Percentiles rank a stretch among this genome's conserved stretches.
Evolutionary conservation across 306 rosid species (phyloP).

Genomic region (Quercus agrifolia): DNA sequence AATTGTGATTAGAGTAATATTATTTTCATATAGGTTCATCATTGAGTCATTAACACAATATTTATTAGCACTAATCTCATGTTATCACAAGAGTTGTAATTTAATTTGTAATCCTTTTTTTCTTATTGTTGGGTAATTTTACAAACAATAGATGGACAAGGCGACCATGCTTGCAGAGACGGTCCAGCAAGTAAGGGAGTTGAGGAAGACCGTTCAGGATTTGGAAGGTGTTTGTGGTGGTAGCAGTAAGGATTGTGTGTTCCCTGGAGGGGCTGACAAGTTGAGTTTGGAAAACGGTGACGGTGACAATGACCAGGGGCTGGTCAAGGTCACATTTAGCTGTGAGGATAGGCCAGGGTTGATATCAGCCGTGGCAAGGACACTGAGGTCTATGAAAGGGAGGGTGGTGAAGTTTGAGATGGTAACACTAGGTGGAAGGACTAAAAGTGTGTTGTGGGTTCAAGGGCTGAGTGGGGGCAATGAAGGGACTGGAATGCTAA

Average conservation of each 20-base stretch:
- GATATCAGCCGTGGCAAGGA: conserved; percentile 37
- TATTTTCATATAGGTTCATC: too few species aligned
- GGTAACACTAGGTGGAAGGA: conserved; percentile 59
- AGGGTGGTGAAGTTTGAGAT: conserved; percentile 60
- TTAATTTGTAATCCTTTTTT: too few species aligned
- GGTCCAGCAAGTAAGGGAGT: conserved; percentile 49
- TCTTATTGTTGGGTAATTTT: background rate
- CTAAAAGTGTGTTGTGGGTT: conserved; percentile 50
- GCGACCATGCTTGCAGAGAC: conserved; percentile 59
- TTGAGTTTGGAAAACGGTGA: too few species aligned
- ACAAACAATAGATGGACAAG: conserved; percentile 56
- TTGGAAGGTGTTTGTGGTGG: conserved; percentile 27
- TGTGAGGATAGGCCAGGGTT: too few species aligned
- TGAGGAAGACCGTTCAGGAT: conserved; percentile 40
- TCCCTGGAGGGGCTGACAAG: conserved; percentile 29
- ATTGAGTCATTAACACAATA: too few species aligned
- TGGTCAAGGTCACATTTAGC: too few species aligned
- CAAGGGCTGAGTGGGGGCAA: conserved; percentile 34
- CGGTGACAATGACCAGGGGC: too few species aligned
- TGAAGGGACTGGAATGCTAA: conserved; percentile 37
- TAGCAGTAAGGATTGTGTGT: conserved; percentile 20
- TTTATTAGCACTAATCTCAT: too few species aligned
- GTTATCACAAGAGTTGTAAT: too few species aligned
- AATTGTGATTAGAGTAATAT: too few species aligned
- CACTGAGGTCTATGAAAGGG: conserved; percentile 35